phyloP scores from a whole-genome alignment of 169 alveolate species.

The Cryptosporidium viatorum region DNA sequence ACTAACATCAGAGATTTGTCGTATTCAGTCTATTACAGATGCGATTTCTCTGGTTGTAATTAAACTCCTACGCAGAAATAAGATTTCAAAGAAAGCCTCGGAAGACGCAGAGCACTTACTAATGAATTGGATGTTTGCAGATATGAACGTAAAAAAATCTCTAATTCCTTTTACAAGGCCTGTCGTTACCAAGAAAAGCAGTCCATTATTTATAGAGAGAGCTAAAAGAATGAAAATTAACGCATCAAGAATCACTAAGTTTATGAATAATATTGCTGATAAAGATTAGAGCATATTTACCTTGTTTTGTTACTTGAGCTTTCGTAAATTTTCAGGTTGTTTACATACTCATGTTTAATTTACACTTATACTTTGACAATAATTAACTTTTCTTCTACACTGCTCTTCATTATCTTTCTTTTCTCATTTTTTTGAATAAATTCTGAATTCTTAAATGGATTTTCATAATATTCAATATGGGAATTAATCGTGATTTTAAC shows the following conservation, averaged over 20 bases:
- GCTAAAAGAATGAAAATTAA: conserved; percentile 27
- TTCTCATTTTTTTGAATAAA: too few species aligned
- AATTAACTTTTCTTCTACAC: not conserved
- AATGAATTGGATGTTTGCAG: conserved; percentile 64
- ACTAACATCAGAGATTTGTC: conserved; percentile 33
- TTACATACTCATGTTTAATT: not conserved
- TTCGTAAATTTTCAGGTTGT: not conserved
- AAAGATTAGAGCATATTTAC: conserved; percentile 13
- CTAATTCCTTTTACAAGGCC: conserved; percentile 40
- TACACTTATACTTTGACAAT: not conserved
- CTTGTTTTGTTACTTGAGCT: not conserved
- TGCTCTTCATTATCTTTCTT: too few species aligned
- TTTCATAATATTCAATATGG: too few species aligned
- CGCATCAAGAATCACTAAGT: conserved; percentile 12
- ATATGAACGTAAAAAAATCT: conserved; percentile 39
- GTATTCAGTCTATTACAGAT: conserved; percentile 66
- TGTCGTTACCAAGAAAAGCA: conserved; percentile 44
- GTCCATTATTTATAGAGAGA: conserved; percentile 50
- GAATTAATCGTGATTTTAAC: too few species aligned
- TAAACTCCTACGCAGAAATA: conserved; percentile 33
- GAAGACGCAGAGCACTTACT: conserved; percentile 66
- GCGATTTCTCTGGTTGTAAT: conserved; percentile 55
- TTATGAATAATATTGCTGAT: conserved; percentile 26
- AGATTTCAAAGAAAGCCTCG: conserved; percentile 5
- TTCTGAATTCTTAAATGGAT: too few species aligned